Evolutionary conservation across 176 grass and related monocot species (phyloP), one percentile per base, ranked within the genome.

Genomic region (Pharus latifolius): DNA sequence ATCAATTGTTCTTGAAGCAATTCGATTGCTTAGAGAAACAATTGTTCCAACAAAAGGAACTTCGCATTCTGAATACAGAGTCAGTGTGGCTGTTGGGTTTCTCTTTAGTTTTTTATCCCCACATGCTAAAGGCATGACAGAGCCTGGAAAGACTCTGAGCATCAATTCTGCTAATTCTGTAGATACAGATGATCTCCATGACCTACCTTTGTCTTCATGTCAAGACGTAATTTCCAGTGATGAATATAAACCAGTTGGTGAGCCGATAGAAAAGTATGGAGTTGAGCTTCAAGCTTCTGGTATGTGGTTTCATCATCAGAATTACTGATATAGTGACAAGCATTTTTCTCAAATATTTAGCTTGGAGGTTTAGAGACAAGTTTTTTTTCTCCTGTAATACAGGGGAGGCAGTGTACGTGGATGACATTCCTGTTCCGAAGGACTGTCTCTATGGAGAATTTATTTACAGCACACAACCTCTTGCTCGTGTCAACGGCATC

Each of bases 221-320:
- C 80, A 83, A 40, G 55, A 70, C 16, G 26, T 83, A 15, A 32
- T 59, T 46, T 32, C 56, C 12, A 49, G 27, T 54, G 63, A 57
- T 7, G 64, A 77, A 16, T 71, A 77, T 45, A 55, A 29, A 24
- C 73, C 80, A n/a, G 72, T 83, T 77, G 80, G 80, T 1, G 20
- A 61, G 30, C 72, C 73, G 10, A 71, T 71, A 50, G 52, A 63
- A 26, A 83, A 83, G 16, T 41, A 41, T 18, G 80, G 55, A 45
- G 72, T 72, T 4, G 80, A 83, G 69, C 32, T 77, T 13, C 80
- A 83, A 63, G 80, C 80, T 25, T 83, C 72, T 33, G 80, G 80
- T 83, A 83, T 55, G 19, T 65, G 49, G 17, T 43, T 30, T 49
- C 20, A 28, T n/a, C 17, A 28, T 67, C 35, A 38, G 35, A n/a